Evolutionary conservation across 2,329 filamentous ascomycete genomes (phyloP).

Genomic region (Cercospora sp.): DNA sequence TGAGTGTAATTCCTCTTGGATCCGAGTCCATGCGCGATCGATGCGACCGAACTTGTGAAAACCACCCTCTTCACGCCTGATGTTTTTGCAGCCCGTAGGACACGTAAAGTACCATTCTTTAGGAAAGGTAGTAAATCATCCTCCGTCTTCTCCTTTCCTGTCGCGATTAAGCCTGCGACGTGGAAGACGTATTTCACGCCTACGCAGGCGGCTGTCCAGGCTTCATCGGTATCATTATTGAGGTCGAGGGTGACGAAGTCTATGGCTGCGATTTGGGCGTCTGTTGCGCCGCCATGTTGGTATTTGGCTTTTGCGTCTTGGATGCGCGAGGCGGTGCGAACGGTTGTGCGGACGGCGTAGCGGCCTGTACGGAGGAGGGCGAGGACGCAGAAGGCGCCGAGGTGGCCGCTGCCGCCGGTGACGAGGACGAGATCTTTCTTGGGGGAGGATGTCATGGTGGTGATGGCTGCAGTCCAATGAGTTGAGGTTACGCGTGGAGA

Average conservation of each 20-base stretch:
- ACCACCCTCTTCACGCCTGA: conserved; percentile 18
- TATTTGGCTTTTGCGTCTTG: conserved; percentile 18
- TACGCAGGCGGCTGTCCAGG: conserved; percentile 20
- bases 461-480: neutral
- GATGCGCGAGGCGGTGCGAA: conserved; percentile 16
- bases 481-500: neutral
- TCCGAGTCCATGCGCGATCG: conserved; percentile 23
- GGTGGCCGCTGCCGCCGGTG: conserved; percentile 20
- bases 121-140: conserved; percentile 20
- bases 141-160: conserved; percentile 22
- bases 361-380: conserved; percentile 17
- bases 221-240: conserved; percentile 14
- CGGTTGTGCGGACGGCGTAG: conserved; percentile 20
- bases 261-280: conserved; percentile 15
- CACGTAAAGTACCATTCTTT: conserved; percentile 18
- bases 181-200: conserved; percentile 20
- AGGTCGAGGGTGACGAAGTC: conserved; percentile 22
- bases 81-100: conserved; percentile 17
- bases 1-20: conserved; percentile 13
- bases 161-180: conserved; percentile 23
- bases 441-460: conserved; percentile 3
- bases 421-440: conserved; percentile 17
- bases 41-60: conserved; percentile 23
- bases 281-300: conserved; percentile 18
- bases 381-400: conserved; percentile 19